phyloP scores from a whole-genome alignment of 306 rosid species.

The Bauhinia variegata region DNA sequence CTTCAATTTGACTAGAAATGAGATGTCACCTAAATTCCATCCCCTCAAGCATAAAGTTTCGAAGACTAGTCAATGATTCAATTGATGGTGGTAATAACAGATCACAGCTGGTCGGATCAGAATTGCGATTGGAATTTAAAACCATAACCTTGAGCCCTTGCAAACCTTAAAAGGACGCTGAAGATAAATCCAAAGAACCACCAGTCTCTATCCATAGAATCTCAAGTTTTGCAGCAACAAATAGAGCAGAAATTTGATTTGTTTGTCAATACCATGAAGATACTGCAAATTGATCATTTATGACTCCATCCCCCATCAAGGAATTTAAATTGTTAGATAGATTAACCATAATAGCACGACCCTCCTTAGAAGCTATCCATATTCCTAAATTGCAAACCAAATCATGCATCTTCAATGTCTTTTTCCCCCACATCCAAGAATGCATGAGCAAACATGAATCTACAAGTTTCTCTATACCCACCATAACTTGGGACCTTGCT shows the following conservation, averaged over 20 bases:
- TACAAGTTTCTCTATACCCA: slow-evolving; percentile 5
- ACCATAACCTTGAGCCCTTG: slow-evolving; percentile 25
- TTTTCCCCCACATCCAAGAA: background rate
- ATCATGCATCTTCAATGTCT: slow-evolving; percentile 35
- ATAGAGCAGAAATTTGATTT: background rate
- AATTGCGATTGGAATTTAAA: too few species aligned
- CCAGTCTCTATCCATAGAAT: slow-evolving; percentile 2
- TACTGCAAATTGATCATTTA: slow-evolving; percentile 14
- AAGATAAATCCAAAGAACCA: background rate
- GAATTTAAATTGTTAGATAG: slow-evolving; percentile 10
- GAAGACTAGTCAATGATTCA: slow-evolving; percentile 19
- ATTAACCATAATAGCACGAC: slow-evolving; percentile 9
- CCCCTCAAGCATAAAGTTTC: background rate
- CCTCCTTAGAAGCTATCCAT: background rate
- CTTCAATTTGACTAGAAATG: slow-evolving; percentile 8
- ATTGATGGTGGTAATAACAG: slow-evolving; percentile 19
- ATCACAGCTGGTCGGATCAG: too few species aligned
- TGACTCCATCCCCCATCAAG: background rate
- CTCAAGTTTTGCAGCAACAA: slow-evolving; percentile 33
- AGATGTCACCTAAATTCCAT: slow-evolving; percentile 13
- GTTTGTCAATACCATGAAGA: slow-evolving; percentile 24
- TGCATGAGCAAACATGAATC: slow-evolving; percentile 1
- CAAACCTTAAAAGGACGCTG: slow-evolving; percentile 15
- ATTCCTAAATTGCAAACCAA: slow-evolving; percentile 21
- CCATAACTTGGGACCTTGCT: background rate